Percentiles rank a stretch among this genome's conserved stretches.
These are phyloP conservation scores for Ascochyta clinopodiicola DNA, from an alignment of 2,329 filamentous ascomycete genomes.

Conservation along the genomic window DNA sequence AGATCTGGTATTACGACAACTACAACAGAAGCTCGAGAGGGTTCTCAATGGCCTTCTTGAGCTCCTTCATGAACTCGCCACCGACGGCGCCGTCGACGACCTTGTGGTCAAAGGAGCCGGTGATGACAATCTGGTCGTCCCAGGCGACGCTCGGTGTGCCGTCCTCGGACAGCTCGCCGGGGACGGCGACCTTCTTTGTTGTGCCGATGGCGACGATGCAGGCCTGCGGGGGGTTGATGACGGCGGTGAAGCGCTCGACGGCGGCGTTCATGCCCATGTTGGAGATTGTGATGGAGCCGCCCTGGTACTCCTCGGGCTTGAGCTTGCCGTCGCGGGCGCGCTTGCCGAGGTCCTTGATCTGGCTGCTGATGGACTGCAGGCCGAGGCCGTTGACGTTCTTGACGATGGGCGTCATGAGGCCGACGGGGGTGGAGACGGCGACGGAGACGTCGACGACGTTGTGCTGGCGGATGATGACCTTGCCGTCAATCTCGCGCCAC, in stretches of 20 bases:
- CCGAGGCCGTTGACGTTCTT: constrained; percentile 86
- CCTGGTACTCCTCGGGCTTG: constrained; percentile 99
- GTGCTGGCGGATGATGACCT: constrained; percentile 85
- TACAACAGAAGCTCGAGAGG: constrained; percentile 93
- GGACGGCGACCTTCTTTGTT: constrained; percentile 92
- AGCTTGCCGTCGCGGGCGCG: constrained; percentile 96
- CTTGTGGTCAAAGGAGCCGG: constrained; percentile 98
- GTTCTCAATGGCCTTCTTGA: constrained; percentile 98
- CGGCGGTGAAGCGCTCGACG: constrained; percentile 94
- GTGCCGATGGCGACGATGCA: constrained; percentile 94
- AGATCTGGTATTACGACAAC: background rate
- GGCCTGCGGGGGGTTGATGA: constrained; percentile 98
- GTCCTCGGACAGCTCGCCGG: constrained; percentile 78
- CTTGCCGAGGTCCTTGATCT: constrained; percentile 97
- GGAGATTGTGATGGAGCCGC: constrained; percentile 97
- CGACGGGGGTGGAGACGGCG: constrained; percentile 88
- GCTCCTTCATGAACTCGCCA: constrained; percentile 93
- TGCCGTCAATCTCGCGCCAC: constrained; percentile 81
- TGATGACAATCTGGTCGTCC: constrained; percentile 97
- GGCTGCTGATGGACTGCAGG: constrained; percentile 82
- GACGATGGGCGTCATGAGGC: constrained; percentile 97
- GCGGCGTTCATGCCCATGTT: constrained; percentile 99
- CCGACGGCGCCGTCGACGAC: constrained; percentile 96
- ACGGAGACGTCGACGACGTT: constrained; percentile 94
- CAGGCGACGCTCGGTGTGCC: constrained; percentile 77